Evolutionary conservation across 2,329 filamentous ascomycete species (phyloP), one percentile per base, ranked within the genome.

Genomic region (Colletotrichum kahawae): DNA sequence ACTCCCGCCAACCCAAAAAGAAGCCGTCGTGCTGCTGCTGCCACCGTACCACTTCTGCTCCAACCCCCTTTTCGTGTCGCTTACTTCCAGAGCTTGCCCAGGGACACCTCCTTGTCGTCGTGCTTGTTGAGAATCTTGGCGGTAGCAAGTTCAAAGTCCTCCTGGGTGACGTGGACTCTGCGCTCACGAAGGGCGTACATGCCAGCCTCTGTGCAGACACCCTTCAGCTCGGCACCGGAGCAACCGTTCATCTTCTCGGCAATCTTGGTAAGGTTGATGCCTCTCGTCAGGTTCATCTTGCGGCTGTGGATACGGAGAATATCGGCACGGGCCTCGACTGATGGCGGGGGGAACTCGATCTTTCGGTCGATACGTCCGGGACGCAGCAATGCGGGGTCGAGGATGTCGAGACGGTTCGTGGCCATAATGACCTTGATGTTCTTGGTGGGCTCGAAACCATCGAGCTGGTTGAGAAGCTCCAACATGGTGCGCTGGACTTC

Each of bases 341-440:
- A 98, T 82, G 97, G 97, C 71, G 97, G 97, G 13, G 97, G 97
- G 87, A 99, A 99, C 86, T 99, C 97, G 83, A 98, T 98, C 90
- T 98, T 98, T 81, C 97, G 92, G 89, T 99, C 97, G 85, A 99
- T 98, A 81, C 97, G 95, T 67, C 97, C 97, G n/a, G 97, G 97
- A 80, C 97, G 93, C 79, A 99, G 90, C 59, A 99, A 91, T 2
- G 97, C 97, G 3, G 97, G 97, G 84, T 99, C 97, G 62, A 99
- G 92, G 78, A 99, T 98, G 81, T 99, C 97, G 78, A 99, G 91
- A 83, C 97, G 95, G 87, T 99, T 99, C 64, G 97, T 99, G 70
- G 97, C 97, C 96, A 99, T 99, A 87, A 99, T 98, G 84, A 99
- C 95, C 87, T 99, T 99, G 92, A 99, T 99, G 87, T 98, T 98